phyloP scores from a whole-genome alignment of 441 rosid species.

The Pelargonium citronellum region DNA sequence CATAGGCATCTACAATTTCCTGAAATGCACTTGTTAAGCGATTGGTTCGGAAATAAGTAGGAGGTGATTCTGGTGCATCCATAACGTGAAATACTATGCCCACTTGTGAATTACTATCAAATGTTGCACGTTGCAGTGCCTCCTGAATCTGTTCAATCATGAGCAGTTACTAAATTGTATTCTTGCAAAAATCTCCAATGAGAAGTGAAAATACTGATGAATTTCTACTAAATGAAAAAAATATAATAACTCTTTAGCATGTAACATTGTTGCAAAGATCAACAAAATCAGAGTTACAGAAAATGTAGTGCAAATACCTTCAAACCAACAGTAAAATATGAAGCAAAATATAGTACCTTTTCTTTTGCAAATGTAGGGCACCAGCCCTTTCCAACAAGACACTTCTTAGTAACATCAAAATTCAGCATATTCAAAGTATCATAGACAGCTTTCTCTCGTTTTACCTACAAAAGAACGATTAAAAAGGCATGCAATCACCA shows the following conservation, averaged over 20 bases:
- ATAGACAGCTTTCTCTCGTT: slow-evolving; percentile 65
- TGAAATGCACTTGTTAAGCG: slow-evolving; percentile 67
- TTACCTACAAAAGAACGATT: slow-evolving; percentile 36
- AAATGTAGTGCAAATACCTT: slow-evolving; percentile 23
- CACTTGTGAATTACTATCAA: slow-evolving; percentile 67
- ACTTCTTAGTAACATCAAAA: slow-evolving; percentile 70
- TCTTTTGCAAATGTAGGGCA: slow-evolving; percentile 79
- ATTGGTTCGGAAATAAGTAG: slow-evolving; percentile 65
- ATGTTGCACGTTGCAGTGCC: slow-evolving; percentile 56
- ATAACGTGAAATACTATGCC: slow-evolving; percentile 60
- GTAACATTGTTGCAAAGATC: neutral
- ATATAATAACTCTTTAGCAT: neutral
- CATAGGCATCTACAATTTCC: slow-evolving; percentile 80
- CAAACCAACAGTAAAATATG: slow-evolving; percentile 3
- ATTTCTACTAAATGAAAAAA: neutral
- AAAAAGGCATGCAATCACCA: slow-evolving; percentile 20
- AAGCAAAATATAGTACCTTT: slow-evolving; percentile 46
- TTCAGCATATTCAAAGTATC: slow-evolving; percentile 71
- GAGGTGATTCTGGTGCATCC: slow-evolving; percentile 59
- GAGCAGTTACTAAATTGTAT: slow-evolving; percentile 6
- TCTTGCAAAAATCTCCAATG: neutral
- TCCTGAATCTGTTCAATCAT: slow-evolving; percentile 48
- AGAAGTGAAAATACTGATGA: neutral
- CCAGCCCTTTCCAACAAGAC: slow-evolving; percentile 80
- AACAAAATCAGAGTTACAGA: slow-evolving; percentile 30